phyloP scores from a whole-genome alignment of 2,329 filamentous ascomycete species.

The Cytospora mali region DNA sequence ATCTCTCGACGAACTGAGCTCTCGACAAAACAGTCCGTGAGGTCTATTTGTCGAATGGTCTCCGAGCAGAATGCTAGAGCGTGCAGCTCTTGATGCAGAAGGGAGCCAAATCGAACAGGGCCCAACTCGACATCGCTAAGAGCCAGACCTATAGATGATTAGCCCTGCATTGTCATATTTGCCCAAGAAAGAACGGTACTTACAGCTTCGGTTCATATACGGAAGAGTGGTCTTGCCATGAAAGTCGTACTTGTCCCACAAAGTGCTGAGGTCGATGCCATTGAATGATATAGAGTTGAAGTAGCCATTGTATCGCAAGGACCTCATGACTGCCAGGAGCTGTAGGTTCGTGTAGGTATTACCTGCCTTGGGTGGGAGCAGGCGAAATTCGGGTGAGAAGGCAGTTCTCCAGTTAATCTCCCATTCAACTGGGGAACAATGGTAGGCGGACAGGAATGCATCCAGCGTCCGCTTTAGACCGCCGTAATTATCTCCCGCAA shows the following conservation, averaged over 20 bases:
- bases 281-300: constrained; percentile 61
- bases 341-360: constrained; percentile 52
- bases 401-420: constrained; percentile 51
- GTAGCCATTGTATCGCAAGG: constrained; percentile 61
- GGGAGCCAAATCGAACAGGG: constrained; percentile 50
- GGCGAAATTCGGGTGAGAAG: constrained; percentile 55
- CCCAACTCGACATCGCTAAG: constrained; percentile 52
- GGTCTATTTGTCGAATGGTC: constrained; percentile 56
- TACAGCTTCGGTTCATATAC: constrained; percentile 56
- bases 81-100: constrained; percentile 60
- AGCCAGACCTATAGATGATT: constrained; percentile 43
- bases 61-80: constrained; percentile 58
- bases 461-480: constrained; percentile 57
- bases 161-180: constrained; percentile 28
- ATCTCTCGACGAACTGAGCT: constrained; percentile 28
- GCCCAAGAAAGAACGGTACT: constrained; percentile 26
- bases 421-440: constrained; percentile 54
- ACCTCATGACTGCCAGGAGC: constrained; percentile 58
- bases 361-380: constrained; percentile 47
- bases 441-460: constrained; percentile 57
- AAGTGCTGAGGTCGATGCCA: constrained; percentile 51
- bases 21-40: constrained; percentile 46
- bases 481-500: constrained; percentile 56
- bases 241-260: constrained; percentile 47
- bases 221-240: constrained; percentile 50